Evolutionary conservation across 352 stramenopile species (phyloP).

Genomic region (Pythium grandisporangium): DNA sequence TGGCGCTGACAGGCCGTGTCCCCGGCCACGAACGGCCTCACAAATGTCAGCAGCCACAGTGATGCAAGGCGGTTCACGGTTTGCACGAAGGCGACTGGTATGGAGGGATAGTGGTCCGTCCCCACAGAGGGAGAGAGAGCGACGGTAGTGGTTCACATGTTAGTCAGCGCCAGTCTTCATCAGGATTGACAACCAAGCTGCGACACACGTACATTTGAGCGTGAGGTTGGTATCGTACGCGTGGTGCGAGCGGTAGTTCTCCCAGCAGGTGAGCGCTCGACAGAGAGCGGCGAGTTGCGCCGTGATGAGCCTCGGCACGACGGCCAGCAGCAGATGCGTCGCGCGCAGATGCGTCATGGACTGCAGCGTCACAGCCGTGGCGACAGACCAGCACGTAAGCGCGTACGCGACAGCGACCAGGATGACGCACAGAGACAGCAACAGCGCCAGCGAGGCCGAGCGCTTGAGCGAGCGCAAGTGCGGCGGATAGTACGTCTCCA

Average conservation of each 20-base stretch:
- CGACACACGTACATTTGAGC: slow-evolving; percentile 49
- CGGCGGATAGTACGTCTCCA: slow-evolving; percentile 37
- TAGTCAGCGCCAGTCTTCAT: no score
- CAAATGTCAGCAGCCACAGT: slow-evolving; percentile 45
- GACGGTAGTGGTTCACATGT: no score
- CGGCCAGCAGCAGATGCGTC: slow-evolving; percentile 23
- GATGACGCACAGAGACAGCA: slow-evolving; percentile 12
- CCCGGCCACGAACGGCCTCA: slow-evolving; percentile 18
- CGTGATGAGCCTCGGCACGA: slow-evolving; percentile 26
- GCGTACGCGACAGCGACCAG: slow-evolving; percentile 11
- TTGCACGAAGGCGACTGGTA: slow-evolving; percentile 40
- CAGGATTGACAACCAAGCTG: not conserved
- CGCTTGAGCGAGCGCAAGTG: slow-evolving; percentile 18
- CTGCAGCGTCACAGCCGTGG: slow-evolving; percentile 9
- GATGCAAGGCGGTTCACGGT: slow-evolving; percentile 51
- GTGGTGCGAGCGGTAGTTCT: slow-evolving; percentile 62
- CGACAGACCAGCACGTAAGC: slow-evolving; percentile 27
- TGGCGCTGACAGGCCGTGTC: slow-evolving; percentile 11
- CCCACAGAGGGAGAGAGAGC: not conserved
- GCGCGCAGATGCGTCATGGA: slow-evolving; percentile 17
- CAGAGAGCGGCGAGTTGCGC: slow-evolving; percentile 15
- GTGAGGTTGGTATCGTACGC: slow-evolving; percentile 64
- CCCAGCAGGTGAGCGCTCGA: slow-evolving; percentile 43
- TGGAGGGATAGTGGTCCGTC: not conserved
- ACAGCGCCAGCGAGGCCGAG: slow-evolving; percentile 12